Base-by-base conservation (phyloP, 495 filamentous ascomycete species). In the Hypoxylon lenormandii region DNA sequence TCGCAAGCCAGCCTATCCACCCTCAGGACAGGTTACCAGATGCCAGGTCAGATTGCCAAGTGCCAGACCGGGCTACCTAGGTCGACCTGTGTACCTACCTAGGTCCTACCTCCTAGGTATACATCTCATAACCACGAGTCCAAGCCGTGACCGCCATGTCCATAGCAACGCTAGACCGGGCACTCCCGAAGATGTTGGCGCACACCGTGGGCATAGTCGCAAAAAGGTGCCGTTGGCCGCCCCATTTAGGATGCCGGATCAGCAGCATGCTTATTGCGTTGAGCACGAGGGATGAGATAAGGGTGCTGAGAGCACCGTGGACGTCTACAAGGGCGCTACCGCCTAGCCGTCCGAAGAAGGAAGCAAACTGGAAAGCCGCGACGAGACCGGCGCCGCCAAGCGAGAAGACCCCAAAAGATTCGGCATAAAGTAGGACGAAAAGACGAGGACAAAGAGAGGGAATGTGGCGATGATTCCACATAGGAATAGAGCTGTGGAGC, bases 71-170 rank as follows among this genome's bases (percentile, higher is more conserved):
- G n/a, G n/a, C n/a, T n/a, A n/a, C n/a, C n/a, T n/a, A n/a, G n/a
- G n/a, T n/a, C n/a, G n/a, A n/a, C n/a, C n/a, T n/a, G n/a, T n/a
- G n/a, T n/a, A n/a, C n/a, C n/a, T n/a, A n/a, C n/a, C n/a, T n/a
- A n/a, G n/a, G n/a, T n/a, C n/a, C n/a, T n/a, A n/a, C n/a, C n/a
- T n/a, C n/a, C n/a, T n/a, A n/a, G n/a, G n/a, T n/a, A n/a, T n/a
- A n/a, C n/a, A n/a, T n/a, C n/a, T n/a, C n/a, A 28, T 88, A 88
- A 0, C 85, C 85, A 5, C 84, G 85, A 40, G 80, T 78, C 85
- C 85, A 89, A 0, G 85, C 84, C 5, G 83, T 87, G 0, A 87
- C 80, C 47, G 84, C 78, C 86, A 89, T 88, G 0, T 83, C 83
- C 82, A 89, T 85, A 0, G 80, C 86, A 18, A 87, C 81, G 47